Evolutionary conservation across 2,329 filamentous ascomycete genomes (phyloP), one percentile per base, ranked within the genome.

Genomic region (Epicoccum sorghinum): DNA sequence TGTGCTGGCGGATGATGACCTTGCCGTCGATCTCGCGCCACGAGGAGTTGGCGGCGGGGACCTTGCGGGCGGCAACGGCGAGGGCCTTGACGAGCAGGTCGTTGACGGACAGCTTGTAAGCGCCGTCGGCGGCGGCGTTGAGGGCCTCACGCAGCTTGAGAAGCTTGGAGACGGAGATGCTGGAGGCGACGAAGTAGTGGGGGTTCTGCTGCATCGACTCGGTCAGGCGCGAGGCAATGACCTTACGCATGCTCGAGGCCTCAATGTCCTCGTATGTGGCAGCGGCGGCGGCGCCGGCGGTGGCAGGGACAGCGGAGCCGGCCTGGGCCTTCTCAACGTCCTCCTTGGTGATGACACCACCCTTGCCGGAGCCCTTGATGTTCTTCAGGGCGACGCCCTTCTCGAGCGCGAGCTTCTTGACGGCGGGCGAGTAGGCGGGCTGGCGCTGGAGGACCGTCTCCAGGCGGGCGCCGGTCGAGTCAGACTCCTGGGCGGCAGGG

Each of bases 81-180:
- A 93, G 90, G 66, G 93, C 95, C 86, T 99, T 99, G 85, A 99
- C 91, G 61, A 99, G 84, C 85, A 99, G 96, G 80, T 99, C 95
- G 80, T 99, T 99, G 80, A 99, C 91, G n/a, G 93, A 97, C 55
- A 99, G 90, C 86, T 97, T 99, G 86, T 96, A 99, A 79, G 92
- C 88, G 80, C 93, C 95, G 60, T 96, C 89, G 42, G 91, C 83
- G 10, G 90, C 88, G 73, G 87, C 86, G 82, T 99, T 99, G 65
- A 99, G 86, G 55, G 93, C 92, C 79, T 91, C 86, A 71, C 95
- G 92, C 68, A 99, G 92, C 84, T 97, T 98, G 71, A 96, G 82
- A 43, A 99, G 90, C 86, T 98, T 98, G 77, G 83, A 85, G 62
- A 99, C 95, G 54, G 93, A 98, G 73, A 99, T 85, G 67, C 86